A percentile compares a stretch with the other conserved stretches of the same genome.
Conservation (phyloP, 164 flowering plant genomes). For the Stephania yunnanensis region DNA sequence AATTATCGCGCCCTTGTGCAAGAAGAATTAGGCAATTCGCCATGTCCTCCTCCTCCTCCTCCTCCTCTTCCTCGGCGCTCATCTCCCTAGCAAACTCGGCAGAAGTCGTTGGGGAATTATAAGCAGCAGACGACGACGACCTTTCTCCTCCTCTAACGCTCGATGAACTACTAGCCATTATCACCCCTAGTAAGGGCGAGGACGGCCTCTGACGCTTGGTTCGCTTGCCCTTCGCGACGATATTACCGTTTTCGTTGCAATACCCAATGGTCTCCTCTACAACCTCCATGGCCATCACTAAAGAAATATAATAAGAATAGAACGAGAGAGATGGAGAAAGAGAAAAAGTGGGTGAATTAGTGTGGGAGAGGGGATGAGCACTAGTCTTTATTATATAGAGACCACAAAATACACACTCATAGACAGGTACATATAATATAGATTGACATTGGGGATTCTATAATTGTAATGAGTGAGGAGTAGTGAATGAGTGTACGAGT, state of each 20-base stretch:
- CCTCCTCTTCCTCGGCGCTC: conserved; percentile 43
- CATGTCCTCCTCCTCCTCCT: conserved; percentile 45
- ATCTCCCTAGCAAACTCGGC: conserved; percentile 8
- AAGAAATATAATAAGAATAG: neutral
- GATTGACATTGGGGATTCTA: neutral
- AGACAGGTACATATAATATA: too few relatives aligned
- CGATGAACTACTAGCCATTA: conserved; percentile 23
- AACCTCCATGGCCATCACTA: conserved; percentile 25
- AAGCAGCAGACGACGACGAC: neutral
- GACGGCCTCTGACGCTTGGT: conserved; percentile 43
- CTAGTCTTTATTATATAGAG: conserved; percentile 8
- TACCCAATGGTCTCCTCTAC: conserved; percentile 23
- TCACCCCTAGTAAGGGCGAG: conserved; percentile 8
- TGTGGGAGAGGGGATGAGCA: conserved; percentile 21
- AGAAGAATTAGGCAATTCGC: conserved; percentile 56
- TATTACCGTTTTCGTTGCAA: conserved; percentile 7
- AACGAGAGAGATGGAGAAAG: neutral
- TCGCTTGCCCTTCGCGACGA: conserved; percentile 37
- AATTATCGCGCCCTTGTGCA: conserved; percentile 29
- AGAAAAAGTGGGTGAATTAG: neutral
- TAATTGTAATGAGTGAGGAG: conserved; percentile 13
- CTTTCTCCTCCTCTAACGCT: conserved; percentile 4
- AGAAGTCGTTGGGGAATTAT: conserved; percentile 14
- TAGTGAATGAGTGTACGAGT: neutral
- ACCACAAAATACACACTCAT: neutral